Percentiles rank a stretch among this genome's conserved stretches.
Conservation (phyloP, 768 basidiomycete genomes). For the Russula sp. region DNA sequence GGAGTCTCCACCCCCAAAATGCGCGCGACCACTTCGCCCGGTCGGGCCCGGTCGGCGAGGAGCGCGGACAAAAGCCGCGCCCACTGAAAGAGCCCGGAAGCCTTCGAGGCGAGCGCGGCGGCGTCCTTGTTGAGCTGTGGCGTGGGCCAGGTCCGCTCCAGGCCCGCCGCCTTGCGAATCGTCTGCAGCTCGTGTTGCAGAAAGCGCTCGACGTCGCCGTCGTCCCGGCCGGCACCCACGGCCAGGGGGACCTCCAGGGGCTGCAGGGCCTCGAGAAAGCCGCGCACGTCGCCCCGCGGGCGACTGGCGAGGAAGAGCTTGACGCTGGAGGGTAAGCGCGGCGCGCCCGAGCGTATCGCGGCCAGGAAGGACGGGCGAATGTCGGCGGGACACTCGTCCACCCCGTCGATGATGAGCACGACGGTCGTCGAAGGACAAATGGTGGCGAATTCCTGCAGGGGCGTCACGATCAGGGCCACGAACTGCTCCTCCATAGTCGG, state of each 20-base stretch:
- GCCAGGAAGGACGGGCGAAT: conserved; percentile 11
- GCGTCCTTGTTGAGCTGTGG: conserved; percentile 12
- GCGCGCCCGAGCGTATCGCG: not conserved
- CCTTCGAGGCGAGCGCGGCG: conserved; percentile 4
- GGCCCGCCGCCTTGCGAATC: not conserved
- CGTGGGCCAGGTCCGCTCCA: not conserved
- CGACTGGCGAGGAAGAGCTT: conserved; percentile 22
- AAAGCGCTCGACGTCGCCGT: conserved; percentile 15
- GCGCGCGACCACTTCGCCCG: conserved; percentile 12
- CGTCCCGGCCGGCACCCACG: conserved; percentile 3
- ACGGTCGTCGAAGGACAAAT: conserved; percentile 8
- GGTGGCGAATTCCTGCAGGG: conserved; percentile 12
- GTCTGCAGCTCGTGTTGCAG: conserved; percentile 8
- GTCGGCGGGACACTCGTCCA: conserved; percentile 23
- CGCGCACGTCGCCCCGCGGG: conserved; percentile 14
- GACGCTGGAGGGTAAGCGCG: conserved; percentile 18
- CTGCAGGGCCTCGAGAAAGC: not conserved
- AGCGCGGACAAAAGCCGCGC: conserved; percentile 16
- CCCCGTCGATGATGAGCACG: conserved; percentile 22
- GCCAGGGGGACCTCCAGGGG: conserved; percentile 1
- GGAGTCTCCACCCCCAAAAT: not conserved
- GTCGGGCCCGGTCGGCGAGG: conserved; percentile 2
- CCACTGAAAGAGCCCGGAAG: conserved; percentile 24
- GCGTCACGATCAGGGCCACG: conserved; percentile 13
- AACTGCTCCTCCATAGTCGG: conserved; percentile 22